Evolutionary conservation across 176 grass and related monocot genomes (phyloP).

Genomic region (Echinochloa phyllopogon): DNA sequence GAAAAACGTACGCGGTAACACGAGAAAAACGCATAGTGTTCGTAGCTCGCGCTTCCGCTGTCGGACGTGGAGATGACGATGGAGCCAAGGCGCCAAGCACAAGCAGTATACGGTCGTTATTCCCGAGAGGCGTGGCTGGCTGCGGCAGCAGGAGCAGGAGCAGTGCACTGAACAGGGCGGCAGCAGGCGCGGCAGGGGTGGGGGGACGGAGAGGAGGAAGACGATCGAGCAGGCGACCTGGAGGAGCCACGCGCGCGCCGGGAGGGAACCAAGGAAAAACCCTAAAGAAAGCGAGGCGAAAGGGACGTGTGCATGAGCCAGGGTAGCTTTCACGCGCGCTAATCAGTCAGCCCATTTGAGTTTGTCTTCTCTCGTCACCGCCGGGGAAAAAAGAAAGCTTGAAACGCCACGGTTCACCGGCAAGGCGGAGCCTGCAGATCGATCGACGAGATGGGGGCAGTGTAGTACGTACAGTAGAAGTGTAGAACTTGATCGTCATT

Average conservation of each 20-base stretch:
- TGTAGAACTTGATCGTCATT: constrained; percentile 9
- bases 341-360: constrained; percentile 3
- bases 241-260: constrained; percentile 28
- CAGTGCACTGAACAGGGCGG: background rate
- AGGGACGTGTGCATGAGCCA: constrained; percentile 41
- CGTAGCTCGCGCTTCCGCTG: background rate
- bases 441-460: background rate
- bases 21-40: background rate
- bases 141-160: constrained; percentile 19
- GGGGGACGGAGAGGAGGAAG: background rate
- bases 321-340: constrained; percentile 31
- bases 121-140: constrained; percentile 39
- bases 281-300: constrained; percentile 31
- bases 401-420: no score
- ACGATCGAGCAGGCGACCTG: constrained; percentile 12
- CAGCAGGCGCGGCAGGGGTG: constrained; percentile 20
- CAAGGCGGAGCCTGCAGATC: background rate
- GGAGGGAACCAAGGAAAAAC: constrained; percentile 17
- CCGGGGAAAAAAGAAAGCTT: no score
- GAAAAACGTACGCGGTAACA: constrained; percentile 12
- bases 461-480: no score
- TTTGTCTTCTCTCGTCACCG: background rate
- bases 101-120: constrained; percentile 44
- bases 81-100: constrained; percentile 20
- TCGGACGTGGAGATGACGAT: background rate